Conservation (phyloP, 768 basidiomycete genomes). For the Clitopilus passeckerianus region DNA sequence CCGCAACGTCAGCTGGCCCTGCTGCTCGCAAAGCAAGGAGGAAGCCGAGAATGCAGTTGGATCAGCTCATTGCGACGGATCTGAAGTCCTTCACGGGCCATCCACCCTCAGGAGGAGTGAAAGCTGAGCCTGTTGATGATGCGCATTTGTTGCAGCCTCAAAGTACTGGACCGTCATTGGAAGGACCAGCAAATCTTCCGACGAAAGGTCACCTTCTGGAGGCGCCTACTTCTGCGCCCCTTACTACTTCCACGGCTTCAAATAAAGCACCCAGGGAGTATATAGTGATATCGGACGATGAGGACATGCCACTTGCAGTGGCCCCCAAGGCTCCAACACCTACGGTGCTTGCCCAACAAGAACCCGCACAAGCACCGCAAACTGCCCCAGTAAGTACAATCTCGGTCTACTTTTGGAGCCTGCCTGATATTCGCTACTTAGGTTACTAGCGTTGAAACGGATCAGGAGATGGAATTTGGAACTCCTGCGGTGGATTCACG, state of each 20-base stretch:
- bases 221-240: no score
- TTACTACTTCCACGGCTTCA: no score
- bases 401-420: no score
- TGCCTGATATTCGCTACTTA: no score
- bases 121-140: not conserved
- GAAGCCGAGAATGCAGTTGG: not conserved
- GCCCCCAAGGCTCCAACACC: not conserved
- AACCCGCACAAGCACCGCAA: not conserved
- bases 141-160: not conserved
- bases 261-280: not conserved
- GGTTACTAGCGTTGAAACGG: no score
- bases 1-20: not conserved
- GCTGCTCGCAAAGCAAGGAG: not conserved
- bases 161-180: not conserved
- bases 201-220: no score
- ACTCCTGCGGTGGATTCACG: no score
- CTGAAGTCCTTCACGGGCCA: not conserved
- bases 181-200: not conserved
- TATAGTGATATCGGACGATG: not conserved
- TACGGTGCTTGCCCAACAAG: not conserved
- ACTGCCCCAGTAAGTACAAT: no score
- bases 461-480: no score
- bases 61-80: not conserved
- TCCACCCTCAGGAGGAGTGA: not conserved
- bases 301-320: not conserved